Evolutionary conservation across 768 basidiomycete genomes (phyloP), one percentile per base, ranked within the genome.

Genomic region (Chalciporus chontae): DNA sequence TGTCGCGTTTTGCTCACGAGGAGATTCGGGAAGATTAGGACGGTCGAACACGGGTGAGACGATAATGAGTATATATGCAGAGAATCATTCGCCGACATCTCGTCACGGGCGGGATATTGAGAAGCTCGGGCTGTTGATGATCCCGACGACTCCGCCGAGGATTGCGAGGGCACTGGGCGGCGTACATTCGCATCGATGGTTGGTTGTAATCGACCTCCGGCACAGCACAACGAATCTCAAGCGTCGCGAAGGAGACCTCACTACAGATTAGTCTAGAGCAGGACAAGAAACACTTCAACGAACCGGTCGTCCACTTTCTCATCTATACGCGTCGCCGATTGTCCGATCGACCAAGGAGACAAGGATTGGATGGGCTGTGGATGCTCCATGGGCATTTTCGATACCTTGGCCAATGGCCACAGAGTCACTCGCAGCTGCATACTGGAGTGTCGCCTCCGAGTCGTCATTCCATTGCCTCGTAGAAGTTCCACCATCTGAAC

Each of bases 241-340:
- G 8, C 17, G 23, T 36, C 27, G 23, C 4, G 7, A 47, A 32
- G 15, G 37, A 8, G n/a, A 17, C 26, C 14, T 49, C 45, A 4
- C 62, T 63, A 27, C 31, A 6, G 13, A 18, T 64, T 36, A 63
- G 19, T 13, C 19, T 18, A 43, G 4, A 27, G 5, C 17, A 34
- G 21, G 4, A 2, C 31, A 10, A 40, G 31, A 41, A 39, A 18
- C 15, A 26, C 15, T 21, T 5, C 7, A 11, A 59, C 62, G 13
- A 38, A 64, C 59, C 51, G 0, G 38, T 48, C 21, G 10, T 45
- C 18, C 24, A 23, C n/a, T 17, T 23, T 37, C 26, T 43, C 50
- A 44, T 45, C 19, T n/a, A 32, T 1, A 8, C 40, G 10, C 8
- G 10, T 21, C 24, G 42, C 27, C 6, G 43, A 47, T 45, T 32